These are phyloP conservation scores for Colletotrichum sansevieriae DNA, from an alignment of 2,329 filamentous ascomycete species.

Conservation along the genomic window DNA sequence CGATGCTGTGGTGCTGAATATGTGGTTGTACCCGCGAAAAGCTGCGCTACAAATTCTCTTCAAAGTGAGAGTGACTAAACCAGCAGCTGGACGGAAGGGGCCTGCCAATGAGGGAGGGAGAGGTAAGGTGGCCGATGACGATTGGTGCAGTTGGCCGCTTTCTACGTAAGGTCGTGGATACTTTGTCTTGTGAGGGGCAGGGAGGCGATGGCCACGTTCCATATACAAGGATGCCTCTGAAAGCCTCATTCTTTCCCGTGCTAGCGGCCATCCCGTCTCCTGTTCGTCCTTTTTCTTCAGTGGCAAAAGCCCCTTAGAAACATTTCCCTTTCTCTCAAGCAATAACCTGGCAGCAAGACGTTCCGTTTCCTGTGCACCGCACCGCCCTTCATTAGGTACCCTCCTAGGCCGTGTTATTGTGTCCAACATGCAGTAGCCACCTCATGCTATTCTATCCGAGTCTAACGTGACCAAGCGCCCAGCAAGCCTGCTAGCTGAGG, in stretches of 20 bases:
- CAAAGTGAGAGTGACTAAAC: too few relatives aligned
- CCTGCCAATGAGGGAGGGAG: too few relatives aligned
- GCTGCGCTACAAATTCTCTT: not conserved
- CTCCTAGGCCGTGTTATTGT: too few relatives aligned
- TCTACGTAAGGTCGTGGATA: constrained; percentile 26
- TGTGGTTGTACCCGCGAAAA: constrained; percentile 28
- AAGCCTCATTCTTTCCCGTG: not conserved
- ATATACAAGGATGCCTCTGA: not conserved
- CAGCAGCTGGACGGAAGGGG: too few relatives aligned
- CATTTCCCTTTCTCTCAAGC: not conserved
- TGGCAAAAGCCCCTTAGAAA: constrained; percentile 25
- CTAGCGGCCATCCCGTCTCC: not conserved
- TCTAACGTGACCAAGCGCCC: constrained; percentile 10
- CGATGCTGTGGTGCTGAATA: constrained; percentile 18
- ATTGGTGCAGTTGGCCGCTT: constrained; percentile 33
- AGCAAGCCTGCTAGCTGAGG: not conserved
- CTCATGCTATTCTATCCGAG: constrained; percentile 18
- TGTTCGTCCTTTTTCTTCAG: constrained; percentile 26
- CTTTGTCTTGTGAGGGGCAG: constrained; percentile 1
- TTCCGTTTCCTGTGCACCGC: constrained; percentile 12
- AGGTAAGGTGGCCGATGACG: constrained; percentile 31
- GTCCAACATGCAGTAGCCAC: too few relatives aligned
- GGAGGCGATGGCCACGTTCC: constrained; percentile 12
- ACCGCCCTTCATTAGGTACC: too few relatives aligned
- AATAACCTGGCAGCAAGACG: constrained; percentile 7